Evolutionary conservation across 2,329 filamentous ascomycete genomes (phyloP), one percentile per base, ranked within the genome.

Genomic region (Sordariomycetes sp.): DNA sequence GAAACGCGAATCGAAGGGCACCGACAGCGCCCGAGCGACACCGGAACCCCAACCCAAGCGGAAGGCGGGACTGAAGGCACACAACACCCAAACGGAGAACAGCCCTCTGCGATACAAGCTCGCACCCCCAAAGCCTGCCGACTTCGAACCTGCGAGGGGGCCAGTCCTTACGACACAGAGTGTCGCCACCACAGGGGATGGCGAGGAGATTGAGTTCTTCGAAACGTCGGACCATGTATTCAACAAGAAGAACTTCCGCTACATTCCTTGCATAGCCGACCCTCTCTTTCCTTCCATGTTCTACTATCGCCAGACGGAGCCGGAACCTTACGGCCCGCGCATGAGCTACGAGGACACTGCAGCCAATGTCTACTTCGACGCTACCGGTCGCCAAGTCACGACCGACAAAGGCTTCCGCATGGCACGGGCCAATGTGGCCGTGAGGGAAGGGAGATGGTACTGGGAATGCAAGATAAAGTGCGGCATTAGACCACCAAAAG

Each of bases 311-410:
- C 81, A 86, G 45, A 92, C 86, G 28, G 92, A 96, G 51, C 76
- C 85, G 6, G 78, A 79, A 39, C 92, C 93, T 0, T 88, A 85
- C 49, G 77, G 80, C 21, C 74, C 92, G 5, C 81, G 87, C 36
- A 80, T 98, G 55, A 93, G 83, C 61, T 94, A 92, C 51, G 90
- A 96, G 54, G 92, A 98, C 58, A 82, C 84, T 21, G 85, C 90
- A 21, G 78, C 80, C 8, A 83, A 85, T 53, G 84, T 95, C 54
- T 83, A 82, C 50, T 86, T 95, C 51, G 82, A 87, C 49, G 74
- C 75, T 41, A 71, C 75, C 24, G 87, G 81, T 7, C 75, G 72
- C 15, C 78, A 86, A 32, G 76, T 95, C 34, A 94, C 85, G 1
- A 94, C 92, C 11, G 80, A 90, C 45, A 94, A 94, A 57, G 88